Conservation (phyloP, 495 filamentous ascomycete genomes). For the Podospora comata region DNA sequence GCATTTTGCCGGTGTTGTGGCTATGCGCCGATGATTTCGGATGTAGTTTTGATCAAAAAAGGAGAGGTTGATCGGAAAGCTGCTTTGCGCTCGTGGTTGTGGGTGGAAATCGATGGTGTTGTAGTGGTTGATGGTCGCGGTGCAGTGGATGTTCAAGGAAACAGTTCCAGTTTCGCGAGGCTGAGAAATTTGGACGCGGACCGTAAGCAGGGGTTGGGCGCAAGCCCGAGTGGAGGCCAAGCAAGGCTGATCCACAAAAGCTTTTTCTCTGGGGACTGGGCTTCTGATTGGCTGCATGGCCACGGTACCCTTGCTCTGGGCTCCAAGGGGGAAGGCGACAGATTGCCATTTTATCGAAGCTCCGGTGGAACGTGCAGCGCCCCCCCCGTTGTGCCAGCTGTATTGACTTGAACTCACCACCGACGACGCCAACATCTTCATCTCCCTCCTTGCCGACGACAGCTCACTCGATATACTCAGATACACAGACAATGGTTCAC, state of each 20-base stretch:
- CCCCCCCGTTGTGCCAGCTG: neutral
- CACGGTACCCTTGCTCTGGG: conserved; percentile 3
- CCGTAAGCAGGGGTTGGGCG: conserved; percentile 7
- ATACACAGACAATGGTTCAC: conserved; percentile 30
- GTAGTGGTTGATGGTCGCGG: neutral
- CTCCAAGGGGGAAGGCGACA: conserved; percentile 6
- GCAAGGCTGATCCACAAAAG: conserved; percentile 12
- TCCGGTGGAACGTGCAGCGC: neutral
- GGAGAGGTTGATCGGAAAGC: neutral
- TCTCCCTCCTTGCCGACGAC: neutral
- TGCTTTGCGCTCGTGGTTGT: neutral
- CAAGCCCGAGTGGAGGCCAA: conserved; percentile 8
- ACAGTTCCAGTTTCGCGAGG: conserved; percentile 25
- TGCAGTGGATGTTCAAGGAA: neutral
- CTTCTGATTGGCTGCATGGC: conserved; percentile 23
- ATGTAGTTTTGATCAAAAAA: neutral
- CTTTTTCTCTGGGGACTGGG: conserved; percentile 1
- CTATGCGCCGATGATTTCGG: neutral
- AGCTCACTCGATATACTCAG: conserved; percentile 11
- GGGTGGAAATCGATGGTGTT: neutral
- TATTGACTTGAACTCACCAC: conserved; percentile 1
- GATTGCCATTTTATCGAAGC: conserved; percentile 12
- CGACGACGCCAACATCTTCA: conserved; percentile 10
- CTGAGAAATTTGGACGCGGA: conserved; percentile 24
- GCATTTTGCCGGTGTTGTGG: conserved; percentile 28